Base-by-base conservation (phyloP, 176 grass and related monocot genomes). In the Aegilops speltoides region DNA sequence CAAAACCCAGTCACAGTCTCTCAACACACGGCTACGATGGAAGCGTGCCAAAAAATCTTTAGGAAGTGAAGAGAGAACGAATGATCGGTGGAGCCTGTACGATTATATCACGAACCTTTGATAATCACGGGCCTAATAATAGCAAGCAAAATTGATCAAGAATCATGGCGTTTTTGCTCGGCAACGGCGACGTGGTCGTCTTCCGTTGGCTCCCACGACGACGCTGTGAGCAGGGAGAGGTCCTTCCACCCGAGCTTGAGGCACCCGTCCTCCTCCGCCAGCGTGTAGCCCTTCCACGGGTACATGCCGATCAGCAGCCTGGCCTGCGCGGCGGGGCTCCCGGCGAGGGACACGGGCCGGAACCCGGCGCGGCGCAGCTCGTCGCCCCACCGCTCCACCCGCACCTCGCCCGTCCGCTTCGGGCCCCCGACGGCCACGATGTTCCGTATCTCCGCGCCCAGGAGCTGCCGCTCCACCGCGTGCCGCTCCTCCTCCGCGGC, bases 231-330 rank as follows among this genome's bases (percentile, higher is more conserved):
- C 74, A 98, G 79, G 19, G 96, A 94, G 20, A 98, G 90, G 85
- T 98, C 96, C 86, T 98, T 98, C 96, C 96, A 95, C 0, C 96
- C 96, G 16, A 98, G 86, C 88, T 89, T 94, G 69, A 98, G 87
- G 90, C 91, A 89, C 6, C 88, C 84, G 45, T 86, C 78, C 50
- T 95, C 93, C 79, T 98, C 96, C 46, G 89, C 81, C 64, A 98
- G 87, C 43, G 96, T 95, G 90, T 98, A 98, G 2, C 96, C 93
- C 83, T 98, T 95, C 91, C 90, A 92, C 7, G 96, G 96, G 68
- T 91, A 91, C 96, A 98, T 95, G 28, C 93, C 91, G 4, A 98
- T 91, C 1, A 98, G 88, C 68, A 98, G 78, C 80, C 88, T 92
- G 16, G 93, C 93, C 87, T 98, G 96, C 15, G 93, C 66, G 5